Evolutionary conservation across 208 protist genomes (phyloP).

Genomic region (Perkinsela sp.): DNA sequence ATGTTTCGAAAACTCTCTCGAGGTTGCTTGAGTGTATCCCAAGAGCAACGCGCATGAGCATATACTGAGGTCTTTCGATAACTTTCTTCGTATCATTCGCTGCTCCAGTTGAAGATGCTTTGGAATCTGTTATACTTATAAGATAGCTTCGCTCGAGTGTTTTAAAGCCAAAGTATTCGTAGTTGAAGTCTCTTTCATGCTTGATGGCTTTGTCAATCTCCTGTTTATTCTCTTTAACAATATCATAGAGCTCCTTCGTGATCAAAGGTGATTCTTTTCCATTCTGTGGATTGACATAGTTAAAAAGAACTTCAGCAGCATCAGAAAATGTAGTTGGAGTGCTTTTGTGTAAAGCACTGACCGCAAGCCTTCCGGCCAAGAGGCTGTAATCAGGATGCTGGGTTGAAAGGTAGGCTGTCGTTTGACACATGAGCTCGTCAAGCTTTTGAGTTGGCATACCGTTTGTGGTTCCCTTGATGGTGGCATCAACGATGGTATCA

Average conservation of each 20-base stretch:
- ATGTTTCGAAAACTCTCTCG: slow-evolving; percentile 72
- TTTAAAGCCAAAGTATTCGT: slow-evolving; percentile 96
- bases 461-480: slow-evolving; percentile 46
- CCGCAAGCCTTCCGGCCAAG: slow-evolving; percentile 81
- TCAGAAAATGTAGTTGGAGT: slow-evolving; percentile 62
- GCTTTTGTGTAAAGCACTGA: slow-evolving; percentile 88
- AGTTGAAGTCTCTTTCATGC: slow-evolving; percentile 78
- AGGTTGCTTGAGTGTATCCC: slow-evolving; percentile 83
- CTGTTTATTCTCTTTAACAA: slow-evolving; percentile 43
- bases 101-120: background rate
- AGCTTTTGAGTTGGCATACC: slow-evolving; percentile 62
- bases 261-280: slow-evolving; percentile 56
- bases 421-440: slow-evolving; percentile 81
- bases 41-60: slow-evolving; percentile 91
- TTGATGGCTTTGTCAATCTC: slow-evolving; percentile 66
- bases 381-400: slow-evolving; percentile 89
- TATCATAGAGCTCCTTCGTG: slow-evolving; percentile 59
- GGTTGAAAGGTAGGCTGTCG: slow-evolving; percentile 75
- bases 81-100: slow-evolving; percentile 26
- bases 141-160: slow-evolving; percentile 95
- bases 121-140: slow-evolving; percentile 47
- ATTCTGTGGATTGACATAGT: slow-evolving; percentile 59
- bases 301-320: slow-evolving; percentile 55
- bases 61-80: slow-evolving; percentile 92
- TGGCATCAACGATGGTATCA: slow-evolving; percentile 43